Evolutionary conservation across 1,139 yeast genomes (phyloP).

Genomic region (Lodderomyces theae): DNA sequence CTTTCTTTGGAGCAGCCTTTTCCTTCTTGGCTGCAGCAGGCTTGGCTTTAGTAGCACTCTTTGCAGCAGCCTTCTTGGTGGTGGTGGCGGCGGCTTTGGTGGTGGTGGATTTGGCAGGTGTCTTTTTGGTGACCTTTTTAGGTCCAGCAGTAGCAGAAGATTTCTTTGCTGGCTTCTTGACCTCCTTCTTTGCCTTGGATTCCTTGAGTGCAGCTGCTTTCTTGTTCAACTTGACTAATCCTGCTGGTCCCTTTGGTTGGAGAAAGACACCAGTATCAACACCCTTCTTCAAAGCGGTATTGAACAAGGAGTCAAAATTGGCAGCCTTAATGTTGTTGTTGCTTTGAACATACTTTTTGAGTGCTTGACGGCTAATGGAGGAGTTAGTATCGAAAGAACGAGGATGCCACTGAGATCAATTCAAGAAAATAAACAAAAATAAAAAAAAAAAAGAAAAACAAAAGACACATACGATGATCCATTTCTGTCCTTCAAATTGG

Average conservation of each 20-base stretch:
- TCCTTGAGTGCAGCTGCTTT: slow-evolving; percentile 19
- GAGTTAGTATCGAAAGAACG: slow-evolving; percentile 4
- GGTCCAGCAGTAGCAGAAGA: slow-evolving; percentile 15
- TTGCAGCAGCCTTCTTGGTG: slow-evolving; percentile 8
- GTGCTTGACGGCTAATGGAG: slow-evolving; percentile 59
- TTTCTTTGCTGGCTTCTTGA: slow-evolving; percentile 14
- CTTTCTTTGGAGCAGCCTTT: slow-evolving; percentile 8
- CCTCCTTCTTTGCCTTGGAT: slow-evolving; percentile 21
- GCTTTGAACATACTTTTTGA: slow-evolving; percentile 68
- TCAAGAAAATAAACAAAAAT: too few species aligned
- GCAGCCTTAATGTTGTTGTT: slow-evolving; percentile 58
- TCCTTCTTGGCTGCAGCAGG: slow-evolving; percentile 5
- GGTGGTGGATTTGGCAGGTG: slow-evolving; percentile 14
- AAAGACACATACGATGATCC: slow-evolving; percentile 63
- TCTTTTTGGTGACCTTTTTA: slow-evolving; percentile 18
- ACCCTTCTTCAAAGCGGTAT: slow-evolving; percentile 77
- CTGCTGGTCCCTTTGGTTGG: slow-evolving; percentile 88
- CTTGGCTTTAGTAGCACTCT: slow-evolving; percentile 2
- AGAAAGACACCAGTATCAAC: slow-evolving; percentile 72
- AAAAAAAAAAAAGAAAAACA: slow-evolving; percentile 6
- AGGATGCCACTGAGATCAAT: too few species aligned
- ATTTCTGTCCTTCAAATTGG: slow-evolving; percentile 71
- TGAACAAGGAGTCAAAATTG: slow-evolving; percentile 75
- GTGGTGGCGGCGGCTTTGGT: slow-evolving; percentile 16
- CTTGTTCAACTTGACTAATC: slow-evolving; percentile 65